Percentiles rank a stretch among this genome's conserved stretches.
Evolutionary conservation across 345 rosid species (phyloP).

Genomic region (Camelina sativa): DNA sequence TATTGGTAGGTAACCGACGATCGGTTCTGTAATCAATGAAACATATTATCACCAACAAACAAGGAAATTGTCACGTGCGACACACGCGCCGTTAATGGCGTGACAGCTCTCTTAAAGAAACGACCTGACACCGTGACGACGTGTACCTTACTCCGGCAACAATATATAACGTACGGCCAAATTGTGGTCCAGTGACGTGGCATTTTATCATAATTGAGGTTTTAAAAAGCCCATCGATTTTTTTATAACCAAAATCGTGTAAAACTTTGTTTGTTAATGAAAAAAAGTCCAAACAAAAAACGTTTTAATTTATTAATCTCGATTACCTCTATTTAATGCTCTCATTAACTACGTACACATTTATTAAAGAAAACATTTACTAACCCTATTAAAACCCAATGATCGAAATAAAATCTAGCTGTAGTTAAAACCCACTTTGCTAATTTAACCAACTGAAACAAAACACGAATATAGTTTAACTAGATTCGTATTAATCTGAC

Average conservation of each 20-base stretch:
- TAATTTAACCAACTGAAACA: constrained; percentile 12
- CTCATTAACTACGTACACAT: constrained; percentile 31
- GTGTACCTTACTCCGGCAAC: constrained; percentile 38
- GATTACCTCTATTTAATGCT: constrained; percentile 11
- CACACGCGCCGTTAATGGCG: constrained; percentile 27
- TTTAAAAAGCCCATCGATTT: not conserved
- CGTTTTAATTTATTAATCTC: constrained; percentile 3
- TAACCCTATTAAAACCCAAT: constrained; percentile 13
- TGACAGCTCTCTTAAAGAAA: constrained; percentile 20
- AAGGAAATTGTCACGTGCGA: constrained; percentile 9
- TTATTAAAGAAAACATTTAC: not conserved
- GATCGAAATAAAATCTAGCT: not conserved
- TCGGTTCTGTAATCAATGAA: constrained; percentile 6
- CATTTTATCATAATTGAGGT: constrained; percentile 19
- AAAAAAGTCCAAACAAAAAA: not conserved
- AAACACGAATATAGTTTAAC: not conserved
- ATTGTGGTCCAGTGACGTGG: constrained; percentile 36
- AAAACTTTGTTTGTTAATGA: not conserved
- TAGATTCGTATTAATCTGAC: constrained; percentile 5
- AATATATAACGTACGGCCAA: constrained; percentile 16
- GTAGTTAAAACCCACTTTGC: constrained; percentile 12
- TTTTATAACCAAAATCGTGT: constrained; percentile 13
- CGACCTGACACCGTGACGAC: constrained; percentile 32
- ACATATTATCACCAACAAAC: constrained; percentile 7
- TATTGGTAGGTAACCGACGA: constrained; percentile 41